phyloP scores from a whole-genome alignment of 2,329 filamentous ascomycete genomes.

The Zelopaecilomyces penicillatus region DNA sequence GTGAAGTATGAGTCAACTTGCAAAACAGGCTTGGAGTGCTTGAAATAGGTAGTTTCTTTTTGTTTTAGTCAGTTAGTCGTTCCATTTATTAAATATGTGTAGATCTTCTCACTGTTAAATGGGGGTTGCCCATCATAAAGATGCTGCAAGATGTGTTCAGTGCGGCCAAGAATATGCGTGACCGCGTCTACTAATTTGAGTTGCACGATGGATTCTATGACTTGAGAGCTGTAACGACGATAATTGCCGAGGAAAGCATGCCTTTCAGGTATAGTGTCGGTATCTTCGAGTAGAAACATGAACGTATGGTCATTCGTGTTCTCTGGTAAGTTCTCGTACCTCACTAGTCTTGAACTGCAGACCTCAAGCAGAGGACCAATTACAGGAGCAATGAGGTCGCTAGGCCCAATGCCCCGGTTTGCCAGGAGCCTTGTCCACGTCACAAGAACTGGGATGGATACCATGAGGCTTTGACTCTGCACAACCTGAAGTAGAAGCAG shows the following conservation, averaged over 20 bases:
- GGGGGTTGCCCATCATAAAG: constrained; percentile 63
- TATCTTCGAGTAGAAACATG: constrained; percentile 81
- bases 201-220: constrained; percentile 81
- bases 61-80: constrained; percentile 29
- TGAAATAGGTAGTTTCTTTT: constrained; percentile 44
- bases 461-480: constrained; percentile 77
- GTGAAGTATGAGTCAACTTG: constrained; percentile 83
- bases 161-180: constrained; percentile 73
- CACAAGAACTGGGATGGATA: constrained; percentile 88
- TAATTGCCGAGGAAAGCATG: constrained; percentile 97
- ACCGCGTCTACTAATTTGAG: constrained; percentile 78
- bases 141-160: constrained; percentile 64
- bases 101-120: constrained; percentile 50
- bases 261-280: constrained; percentile 86
- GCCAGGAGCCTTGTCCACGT: constrained; percentile 79
- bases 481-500: constrained; percentile 71
- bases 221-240: constrained; percentile 75
- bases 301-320: constrained; percentile 73
- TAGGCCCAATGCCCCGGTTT: constrained; percentile 57
- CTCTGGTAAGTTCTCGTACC: constrained; percentile 79
- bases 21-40: constrained; percentile 63
- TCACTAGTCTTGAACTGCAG: constrained; percentile 73
- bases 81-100: neutral
- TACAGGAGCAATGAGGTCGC: constrained; percentile 52
- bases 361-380: constrained; percentile 73